These are phyloP conservation scores for Apiospora koreana DNA, from an alignment of 2,329 filamentous ascomycete species.

Conservation along the genomic window DNA sequence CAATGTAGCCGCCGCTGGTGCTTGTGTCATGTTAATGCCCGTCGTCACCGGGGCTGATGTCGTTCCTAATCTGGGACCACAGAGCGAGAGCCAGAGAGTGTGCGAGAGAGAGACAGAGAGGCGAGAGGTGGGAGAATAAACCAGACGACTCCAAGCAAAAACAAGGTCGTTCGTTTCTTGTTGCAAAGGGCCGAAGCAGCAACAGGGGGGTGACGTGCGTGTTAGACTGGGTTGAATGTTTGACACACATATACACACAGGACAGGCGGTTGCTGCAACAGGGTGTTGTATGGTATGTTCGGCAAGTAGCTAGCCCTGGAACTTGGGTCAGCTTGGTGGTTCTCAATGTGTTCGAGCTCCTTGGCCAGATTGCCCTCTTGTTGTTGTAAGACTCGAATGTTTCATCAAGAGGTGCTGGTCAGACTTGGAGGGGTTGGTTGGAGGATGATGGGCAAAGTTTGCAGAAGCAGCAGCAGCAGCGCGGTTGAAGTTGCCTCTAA, in stretches of 20 bases:
- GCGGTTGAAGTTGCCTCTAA: slow-evolving; percentile 16
- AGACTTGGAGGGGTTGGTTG: slow-evolving; percentile 26
- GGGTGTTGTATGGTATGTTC: slow-evolving; percentile 13
- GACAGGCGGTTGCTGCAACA: slow-evolving; percentile 17
- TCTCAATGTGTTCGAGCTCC: slow-evolving; percentile 25
- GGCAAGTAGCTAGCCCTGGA: slow-evolving; percentile 27
- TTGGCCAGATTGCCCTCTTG: slow-evolving; percentile 24
- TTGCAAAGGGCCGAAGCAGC: slow-evolving; percentile 16
- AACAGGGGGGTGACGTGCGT: slow-evolving; percentile 7
- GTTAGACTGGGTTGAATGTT: slow-evolving; percentile 13
- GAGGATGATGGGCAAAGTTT: slow-evolving; percentile 20
- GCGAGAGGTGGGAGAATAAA: slow-evolving; percentile 21
- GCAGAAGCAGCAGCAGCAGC: no score
- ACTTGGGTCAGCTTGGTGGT: slow-evolving; percentile 25
- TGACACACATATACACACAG: slow-evolving; percentile 6
- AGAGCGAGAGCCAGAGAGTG: slow-evolving; percentile 20
- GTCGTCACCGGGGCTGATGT: slow-evolving; percentile 20
- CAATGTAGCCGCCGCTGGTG: slow-evolving; percentile 14
- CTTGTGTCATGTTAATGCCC: slow-evolving; percentile 12
- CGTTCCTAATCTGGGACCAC: slow-evolving; percentile 27
- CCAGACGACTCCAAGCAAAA: slow-evolving; percentile 16
- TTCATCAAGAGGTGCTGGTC: slow-evolving; percentile 29
- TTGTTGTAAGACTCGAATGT: slow-evolving; percentile 35
- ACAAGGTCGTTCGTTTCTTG: slow-evolving; percentile 19
- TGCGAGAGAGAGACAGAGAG: background rate